Evolutionary conservation across 805 yeast species (phyloP), one percentile per base, ranked within the genome.

Genomic region (Naumovozyma castellii): DNA sequence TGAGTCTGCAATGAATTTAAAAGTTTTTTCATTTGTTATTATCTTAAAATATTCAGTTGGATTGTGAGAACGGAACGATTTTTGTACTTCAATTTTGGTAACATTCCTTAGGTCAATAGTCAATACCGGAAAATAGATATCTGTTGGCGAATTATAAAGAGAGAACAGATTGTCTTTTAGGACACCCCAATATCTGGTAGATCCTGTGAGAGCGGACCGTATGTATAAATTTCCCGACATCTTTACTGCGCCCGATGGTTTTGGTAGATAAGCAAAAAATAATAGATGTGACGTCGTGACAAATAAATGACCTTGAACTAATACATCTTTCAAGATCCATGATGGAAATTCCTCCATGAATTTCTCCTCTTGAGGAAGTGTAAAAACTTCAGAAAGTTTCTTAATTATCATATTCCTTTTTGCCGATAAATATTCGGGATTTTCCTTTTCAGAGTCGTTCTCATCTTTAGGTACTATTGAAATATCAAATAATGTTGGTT

Each of bases 241-340:
- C 3, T 69, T 54, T 3, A 66, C 62, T 16, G 42, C 46, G 2
- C 71, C 69, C 16, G 66, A 41, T n/a, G 38, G 49, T 37, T 73
- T 72, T 0, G 97, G 95, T 8, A 90, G 59, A 48, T 76, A 78
- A 0, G 96, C 92, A 62, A 81, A 81, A 54, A 84, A 90, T 34
- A 85, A 62, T 4, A 88, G 55, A 44, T 75, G 74, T 13, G 70
- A 64, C 33, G 67, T 60, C 1, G 97, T 87, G 18, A 90, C 59
- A 49, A 82, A 82, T 14, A 87, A 58, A 50, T 83, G 88, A 2
- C 97, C 97, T 59, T 86, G 96, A 18, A 87, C 63, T 19, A 90
- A 64, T 0, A 88, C 92, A 50, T 84, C 94, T 43, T 78, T 74
- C 42, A 86, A 66, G 29, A 88, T 65, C 95, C 95, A 88, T 22